These are phyloP conservation scores for Calonectria hongkongensis DNA, from an alignment of 2,329 filamentous ascomycete genomes.

Conservation along the genomic window DNA sequence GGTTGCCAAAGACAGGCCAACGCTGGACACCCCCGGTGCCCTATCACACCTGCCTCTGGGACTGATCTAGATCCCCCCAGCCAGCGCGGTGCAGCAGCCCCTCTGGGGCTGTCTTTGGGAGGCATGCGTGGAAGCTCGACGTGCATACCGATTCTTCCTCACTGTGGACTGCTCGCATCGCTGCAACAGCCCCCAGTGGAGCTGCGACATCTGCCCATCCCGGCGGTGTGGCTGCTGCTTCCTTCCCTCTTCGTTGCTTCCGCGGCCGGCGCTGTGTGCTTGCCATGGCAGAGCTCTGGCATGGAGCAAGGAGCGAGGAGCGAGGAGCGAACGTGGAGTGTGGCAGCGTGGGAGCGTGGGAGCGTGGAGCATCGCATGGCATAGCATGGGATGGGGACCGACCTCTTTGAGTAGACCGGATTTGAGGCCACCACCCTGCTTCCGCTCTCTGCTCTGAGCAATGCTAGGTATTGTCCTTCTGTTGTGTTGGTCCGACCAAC, in stretches of 20 bases:
- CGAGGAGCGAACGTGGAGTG: too few relatives aligned
- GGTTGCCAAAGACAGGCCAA: slow-evolving; percentile 25
- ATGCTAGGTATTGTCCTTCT: neutral
- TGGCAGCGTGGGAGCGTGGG: neutral
- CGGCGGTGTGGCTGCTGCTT: slow-evolving; percentile 24
- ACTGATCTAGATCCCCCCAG: slow-evolving; percentile 20
- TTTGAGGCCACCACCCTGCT: slow-evolving; percentile 16
- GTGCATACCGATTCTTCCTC: neutral
- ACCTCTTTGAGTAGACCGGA: neutral
- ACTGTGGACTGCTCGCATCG: slow-evolving; percentile 5
- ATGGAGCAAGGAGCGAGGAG: neutral
- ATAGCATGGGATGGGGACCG: neutral
- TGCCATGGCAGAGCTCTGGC: slow-evolving; percentile 5
- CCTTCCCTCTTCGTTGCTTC: slow-evolving; percentile 28
- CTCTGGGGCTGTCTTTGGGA: neutral
- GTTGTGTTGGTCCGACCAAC: slow-evolving; percentile 22
- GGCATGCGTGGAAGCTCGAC: slow-evolving; percentile 5
- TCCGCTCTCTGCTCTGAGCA: neutral
- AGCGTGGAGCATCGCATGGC: neutral
- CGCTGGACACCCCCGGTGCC: slow-evolving; percentile 2
- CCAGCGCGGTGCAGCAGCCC: neutral
- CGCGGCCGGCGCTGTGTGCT: slow-evolving; percentile 5
- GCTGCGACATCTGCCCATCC: neutral
- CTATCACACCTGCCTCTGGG: slow-evolving; percentile 26
- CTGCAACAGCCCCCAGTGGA: slow-evolving; percentile 27